Evolutionary conservation across 2,329 filamentous ascomycete genomes (phyloP), one percentile per base, ranked within the genome.

Genomic region (Trichoderma sp.): DNA sequence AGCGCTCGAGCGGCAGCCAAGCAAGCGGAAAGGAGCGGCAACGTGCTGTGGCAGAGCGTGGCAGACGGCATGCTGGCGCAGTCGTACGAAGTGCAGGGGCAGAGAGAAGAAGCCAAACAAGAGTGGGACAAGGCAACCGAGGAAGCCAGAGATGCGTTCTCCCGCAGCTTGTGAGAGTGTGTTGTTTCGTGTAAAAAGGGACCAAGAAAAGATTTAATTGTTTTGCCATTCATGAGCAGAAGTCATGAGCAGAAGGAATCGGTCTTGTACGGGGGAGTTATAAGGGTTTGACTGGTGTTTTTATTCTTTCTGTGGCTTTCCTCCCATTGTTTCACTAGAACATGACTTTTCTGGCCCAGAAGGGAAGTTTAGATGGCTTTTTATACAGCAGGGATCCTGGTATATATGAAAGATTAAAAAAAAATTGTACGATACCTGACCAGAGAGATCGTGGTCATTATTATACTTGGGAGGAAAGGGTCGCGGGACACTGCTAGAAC

Each of bases 21-120:
- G 55, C 91, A 93, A 82, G 91, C 92, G 6, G 87, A 88, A 74
- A 88, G 88, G 78, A 92, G 90, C 75, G 90, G 91, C 26, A 93
- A 93, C 77, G 84, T 89, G 17, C 81, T 94, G 65, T 95, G 92
- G 92, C 90, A 90, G 83, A 94, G 92, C 76, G 93, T 97, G 8
- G 92, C 92, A 1, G 90, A 93, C 74, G 92, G 91, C 26, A 91
- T 96, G 88, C 85, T 95, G 62, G 91, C 91, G 1, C 89, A 93
- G 76, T 93, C 91, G 26, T 87, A 92, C 74, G 92, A 94, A 76
- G 87, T 92, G 70, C 89, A 93, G 77, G 93, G 93, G 26, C 89
- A 92, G 76, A 77, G 78, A 47, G 79, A 81, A 4, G 83, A 85
- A 73, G 83, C 84, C 11, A 77, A 76, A 61, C 75, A 76, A 62